phyloP scores from a whole-genome alignment of 495 filamentous ascomycete genomes.

The Lophium mytilinum region DNA sequence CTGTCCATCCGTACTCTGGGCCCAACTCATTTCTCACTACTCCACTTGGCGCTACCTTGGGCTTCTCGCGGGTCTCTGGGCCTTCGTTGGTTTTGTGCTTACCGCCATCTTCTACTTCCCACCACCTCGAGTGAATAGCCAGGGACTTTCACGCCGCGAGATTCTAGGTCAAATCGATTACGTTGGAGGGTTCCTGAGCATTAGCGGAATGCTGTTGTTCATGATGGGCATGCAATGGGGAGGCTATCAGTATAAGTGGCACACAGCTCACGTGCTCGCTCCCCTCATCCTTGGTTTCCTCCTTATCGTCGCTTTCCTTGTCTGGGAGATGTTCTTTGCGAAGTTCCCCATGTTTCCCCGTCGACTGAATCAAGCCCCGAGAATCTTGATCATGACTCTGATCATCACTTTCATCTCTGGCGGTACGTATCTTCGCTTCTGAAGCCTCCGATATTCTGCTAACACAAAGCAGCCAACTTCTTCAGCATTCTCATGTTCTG shows the following conservation, averaged over 20 bases:
- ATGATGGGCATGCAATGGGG: slow-evolving; percentile 63
- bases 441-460: background rate
- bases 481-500: slow-evolving; percentile 30
- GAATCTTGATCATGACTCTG: slow-evolving; percentile 23
- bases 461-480: background rate
- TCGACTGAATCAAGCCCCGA: slow-evolving; percentile 17
- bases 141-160: slow-evolving; percentile 41
- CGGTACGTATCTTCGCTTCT: slow-evolving; percentile 23
- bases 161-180: slow-evolving; percentile 55
- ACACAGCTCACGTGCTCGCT: slow-evolving; percentile 23
- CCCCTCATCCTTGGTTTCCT: slow-evolving; percentile 26
- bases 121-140: slow-evolving; percentile 49
- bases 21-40: slow-evolving; percentile 56
- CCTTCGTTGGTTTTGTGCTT: slow-evolving; percentile 51
- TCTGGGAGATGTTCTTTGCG: slow-evolving; percentile 28
- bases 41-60: slow-evolving; percentile 58
- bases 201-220: slow-evolving; percentile 54
- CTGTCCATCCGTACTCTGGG: slow-evolving; percentile 60
- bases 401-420: slow-evolving; percentile 32
- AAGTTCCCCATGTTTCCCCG: slow-evolving; percentile 29
- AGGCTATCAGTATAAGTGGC: slow-evolving; percentile 48
- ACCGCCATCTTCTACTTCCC: slow-evolving; percentile 60
- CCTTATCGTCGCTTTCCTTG: slow-evolving; percentile 24
- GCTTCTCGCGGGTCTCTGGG: slow-evolving; percentile 53
- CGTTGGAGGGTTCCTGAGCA: slow-evolving; percentile 59